Evolutionary conservation across 768 basidiomycete genomes (phyloP).

Genomic region (Lactarius psammicola): DNA sequence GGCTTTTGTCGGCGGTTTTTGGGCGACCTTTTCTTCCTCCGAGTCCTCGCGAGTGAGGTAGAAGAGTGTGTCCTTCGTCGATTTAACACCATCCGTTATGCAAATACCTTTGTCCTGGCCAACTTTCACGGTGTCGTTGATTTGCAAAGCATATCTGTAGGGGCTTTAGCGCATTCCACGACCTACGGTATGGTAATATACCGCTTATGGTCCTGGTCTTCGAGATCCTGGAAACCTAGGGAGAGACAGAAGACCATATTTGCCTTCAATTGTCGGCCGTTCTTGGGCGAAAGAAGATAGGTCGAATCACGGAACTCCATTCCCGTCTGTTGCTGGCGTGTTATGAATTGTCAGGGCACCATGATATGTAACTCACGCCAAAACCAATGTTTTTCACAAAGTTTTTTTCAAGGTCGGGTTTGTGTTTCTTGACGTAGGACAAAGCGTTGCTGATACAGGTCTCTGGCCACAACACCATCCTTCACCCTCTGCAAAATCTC

Average conservation of each 20-base stretch:
- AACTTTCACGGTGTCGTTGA: slow-evolving; percentile 86
- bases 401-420: slow-evolving; percentile 76
- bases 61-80: slow-evolving; percentile 84
- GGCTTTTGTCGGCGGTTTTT: slow-evolving; percentile 53
- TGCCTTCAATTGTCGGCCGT: slow-evolving; percentile 60
- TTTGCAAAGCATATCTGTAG: slow-evolving; percentile 77
- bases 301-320: slow-evolving; percentile 91
- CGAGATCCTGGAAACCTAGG: slow-evolving; percentile 81
- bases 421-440: slow-evolving; percentile 69
- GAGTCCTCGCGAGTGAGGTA: slow-evolving; percentile 68
- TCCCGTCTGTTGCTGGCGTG: slow-evolving; percentile 62
- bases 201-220: slow-evolving; percentile 77
- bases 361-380: slow-evolving; percentile 52
- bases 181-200: slow-evolving; percentile 36
- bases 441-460: slow-evolving; percentile 80
- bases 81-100: slow-evolving; percentile 83
- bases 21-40: slow-evolving; percentile 52
- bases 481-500: slow-evolving; percentile 75
- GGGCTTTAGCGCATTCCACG: neutral
- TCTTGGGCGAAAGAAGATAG: slow-evolving; percentile 82
- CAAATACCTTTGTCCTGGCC: slow-evolving; percentile 61
- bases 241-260: slow-evolving; percentile 86
- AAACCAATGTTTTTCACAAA: slow-evolving; percentile 91
- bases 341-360: neutral
- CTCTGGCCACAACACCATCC: slow-evolving; percentile 72